Evolutionary conservation across 305 asterid genomes (phyloP), one percentile per base, ranked within the genome.

Genomic region (Solanum hybrid): DNA sequence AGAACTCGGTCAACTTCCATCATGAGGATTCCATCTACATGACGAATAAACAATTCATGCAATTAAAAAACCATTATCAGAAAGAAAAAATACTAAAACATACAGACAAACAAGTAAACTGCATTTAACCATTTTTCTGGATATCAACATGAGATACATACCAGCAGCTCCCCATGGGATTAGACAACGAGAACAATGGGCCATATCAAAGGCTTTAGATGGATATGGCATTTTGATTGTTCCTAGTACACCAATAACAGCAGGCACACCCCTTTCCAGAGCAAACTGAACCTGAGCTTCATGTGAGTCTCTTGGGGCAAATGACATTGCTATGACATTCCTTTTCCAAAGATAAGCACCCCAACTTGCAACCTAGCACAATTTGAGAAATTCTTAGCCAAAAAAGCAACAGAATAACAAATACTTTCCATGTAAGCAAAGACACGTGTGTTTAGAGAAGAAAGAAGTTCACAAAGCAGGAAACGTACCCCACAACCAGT

Each of bases 241-340:
- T 90, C 99, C 99, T 89, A 97, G 97, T 89, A 97, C 99, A 90
- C 98, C 99, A 85, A 97, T 97, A 75, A 97, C 98, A 91, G 99
- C 99, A 78, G 99, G 99, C 72, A 97, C 98, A 88, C 99, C 99
- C 91, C 99, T 94, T 94, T 97, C 99, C 84, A 97, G 96, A 87
- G 99, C 99, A 94, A 97, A 97, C 89, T 97, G 99, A 90, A 97
- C 99, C 91, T 97, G 99, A 64, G 99, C 98, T 91, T 97, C 98
- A 22, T 97, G 99, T 10, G 99, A 97, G 92, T 97, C 99, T 91
- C 99, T 92, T 64, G 99, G 99, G n/a, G 99, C 99, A 93, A 97
- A 97, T 88, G 99, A 97, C 99, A 97, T 97, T 17, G 98, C 94
- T 76, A 97, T 88, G 32, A 97, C 99, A 90, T 95, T 95, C 88